Evolutionary conservation across 306 rosid genomes (phyloP), one percentile per base, ranked within the genome.

Genomic region (Sicyos edulis): DNA sequence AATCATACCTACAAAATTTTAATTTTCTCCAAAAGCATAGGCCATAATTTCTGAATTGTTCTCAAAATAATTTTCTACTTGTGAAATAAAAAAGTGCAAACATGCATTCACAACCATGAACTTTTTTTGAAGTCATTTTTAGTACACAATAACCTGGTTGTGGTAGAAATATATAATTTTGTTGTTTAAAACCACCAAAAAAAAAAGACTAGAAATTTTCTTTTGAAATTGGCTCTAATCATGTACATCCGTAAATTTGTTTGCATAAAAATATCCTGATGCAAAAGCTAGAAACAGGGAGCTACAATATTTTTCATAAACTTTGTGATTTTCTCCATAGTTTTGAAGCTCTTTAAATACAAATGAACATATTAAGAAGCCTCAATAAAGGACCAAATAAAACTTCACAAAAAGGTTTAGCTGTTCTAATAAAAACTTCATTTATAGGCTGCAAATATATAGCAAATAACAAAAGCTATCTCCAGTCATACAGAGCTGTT

Each of bases 401-500:
- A 67, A 67, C 42, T 47, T 21, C 42, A 67, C 32, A 42, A 64
- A 40, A 34, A 37, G 34, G 11, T 21, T n/a, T 34, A 17, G 54
- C 72, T 21, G 20, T 47, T 67, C 72, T 67, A 49, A 67, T 67
- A 21, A 47, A 42, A 7, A 70, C 67, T 70, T 60, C 64, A 63
- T 55, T 45, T 75, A 76, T 70, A 51, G 61, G 64, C 61, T 78
- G 80, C 70, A 69, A 32, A 78, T 54, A 71, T 62, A 54, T 24
- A 70, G 60, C 17, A 67, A 56, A 77, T 61, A 52, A 71, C 69
- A 73, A 62, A 49, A 67, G 75, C 69, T 63, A 79, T 51, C 77
- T 81, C 74, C 85, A 85, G 83, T 80, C 73, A 68, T 83, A 82
- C 75, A 77, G 79, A 83, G 78, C 54, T 65, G 79, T 82, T 85